phyloP scores from a whole-genome alignment of 768 basidiomycete genomes.

The Tricholoma terreum region DNA sequence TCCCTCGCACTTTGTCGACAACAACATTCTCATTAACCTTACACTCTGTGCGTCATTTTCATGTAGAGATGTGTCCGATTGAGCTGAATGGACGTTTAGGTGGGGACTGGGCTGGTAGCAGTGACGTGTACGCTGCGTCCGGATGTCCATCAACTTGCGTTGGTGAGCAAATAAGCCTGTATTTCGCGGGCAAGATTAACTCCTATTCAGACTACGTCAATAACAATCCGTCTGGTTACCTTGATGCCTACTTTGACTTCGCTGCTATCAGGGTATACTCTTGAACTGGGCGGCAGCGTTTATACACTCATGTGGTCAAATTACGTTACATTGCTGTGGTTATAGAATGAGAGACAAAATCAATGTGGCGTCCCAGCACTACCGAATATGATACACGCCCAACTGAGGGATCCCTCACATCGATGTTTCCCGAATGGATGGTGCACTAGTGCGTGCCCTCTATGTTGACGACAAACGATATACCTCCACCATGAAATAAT shows the following conservation, averaged over 20 bases:
- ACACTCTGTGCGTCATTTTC: conserved; percentile 33
- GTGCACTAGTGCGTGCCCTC: no score
- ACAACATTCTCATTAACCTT: conserved; percentile 66
- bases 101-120: conserved; percentile 57
- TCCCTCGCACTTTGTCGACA: conserved; percentile 44
- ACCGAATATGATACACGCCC: no score
- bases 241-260: conserved; percentile 68
- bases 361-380: no score
- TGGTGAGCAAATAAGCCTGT: conserved; percentile 35
- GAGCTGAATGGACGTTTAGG: conserved; percentile 17
- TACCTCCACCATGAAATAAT: no score
- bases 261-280: conserved; percentile 45
- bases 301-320: background rate
- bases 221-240: conserved; percentile 59
- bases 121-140: conserved; percentile 36
- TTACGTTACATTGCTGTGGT: no score
- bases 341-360: no score
- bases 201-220: conserved; percentile 51
- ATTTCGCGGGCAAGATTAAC: background rate
- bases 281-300: background rate
- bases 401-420: no score
- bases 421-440: no score
- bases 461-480: no score
- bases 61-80: background rate
- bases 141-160: conserved; percentile 58